Conservation (phyloP, 805 yeast genomes). For the Metschnikowia lochheadii region DNA sequence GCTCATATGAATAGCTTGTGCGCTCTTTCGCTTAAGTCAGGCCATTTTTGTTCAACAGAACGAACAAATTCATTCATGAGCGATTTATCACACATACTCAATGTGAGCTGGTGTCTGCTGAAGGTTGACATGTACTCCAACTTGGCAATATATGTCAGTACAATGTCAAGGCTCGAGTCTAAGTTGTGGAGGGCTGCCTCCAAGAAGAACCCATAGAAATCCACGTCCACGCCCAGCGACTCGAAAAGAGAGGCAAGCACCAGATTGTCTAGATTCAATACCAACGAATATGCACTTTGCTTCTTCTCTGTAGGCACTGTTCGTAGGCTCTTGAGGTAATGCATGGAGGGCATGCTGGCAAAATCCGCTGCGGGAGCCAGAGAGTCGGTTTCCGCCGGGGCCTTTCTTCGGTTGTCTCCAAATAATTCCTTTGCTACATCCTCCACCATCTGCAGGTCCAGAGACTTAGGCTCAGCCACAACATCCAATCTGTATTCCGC, state of each 20-base stretch:
- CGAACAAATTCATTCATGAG: conserved; percentile 10
- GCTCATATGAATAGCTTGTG: not conserved
- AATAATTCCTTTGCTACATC: conserved; percentile 10
- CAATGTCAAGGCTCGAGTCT: not conserved
- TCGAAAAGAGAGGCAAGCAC: conserved; percentile 31
- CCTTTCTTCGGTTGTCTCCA: conserved; percentile 1
- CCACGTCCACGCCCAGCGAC: conserved; percentile 46
- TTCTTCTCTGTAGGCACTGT: conserved; percentile 24
- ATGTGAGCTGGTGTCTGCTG: conserved; percentile 30
- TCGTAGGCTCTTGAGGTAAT: conserved; percentile 23
- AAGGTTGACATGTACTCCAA: conserved; percentile 11
- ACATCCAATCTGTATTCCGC: conserved; percentile 10
- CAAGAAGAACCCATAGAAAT: conserved; percentile 44
- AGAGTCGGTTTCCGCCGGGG: not conserved
- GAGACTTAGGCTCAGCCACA: not conserved
- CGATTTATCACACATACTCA: conserved; percentile 28
- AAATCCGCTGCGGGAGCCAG: conserved; percentile 9
- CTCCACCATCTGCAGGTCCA: conserved; percentile 1
- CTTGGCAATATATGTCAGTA: not conserved
- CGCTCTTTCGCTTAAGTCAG: not conserved
- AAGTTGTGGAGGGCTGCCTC: conserved; percentile 31
- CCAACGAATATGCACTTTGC: conserved; percentile 32
- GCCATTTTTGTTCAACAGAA: conserved; percentile 2
- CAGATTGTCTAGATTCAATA: conserved; percentile 25
- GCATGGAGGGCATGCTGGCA: conserved; percentile 23